Evolutionary conservation across 1,284 basidiomycete species (phyloP).

Genomic region (Neolentinus lepideus): DNA sequence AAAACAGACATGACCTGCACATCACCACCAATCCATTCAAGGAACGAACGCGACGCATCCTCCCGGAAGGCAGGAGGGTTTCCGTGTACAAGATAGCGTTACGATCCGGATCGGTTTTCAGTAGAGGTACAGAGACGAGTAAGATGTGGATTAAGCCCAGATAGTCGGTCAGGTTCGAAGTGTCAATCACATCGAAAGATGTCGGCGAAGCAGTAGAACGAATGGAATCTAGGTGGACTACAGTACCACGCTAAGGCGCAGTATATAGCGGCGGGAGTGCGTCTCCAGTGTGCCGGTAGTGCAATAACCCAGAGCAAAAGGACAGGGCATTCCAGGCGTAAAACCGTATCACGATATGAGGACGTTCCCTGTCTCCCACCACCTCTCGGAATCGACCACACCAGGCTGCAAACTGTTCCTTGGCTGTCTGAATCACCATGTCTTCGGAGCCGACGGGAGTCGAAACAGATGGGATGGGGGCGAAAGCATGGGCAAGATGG

Average conservation of each 20-base stretch:
- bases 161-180: slow-evolving; percentile 45
- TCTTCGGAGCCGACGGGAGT: not conserved
- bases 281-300: not conserved
- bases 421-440: slow-evolving; percentile 15
- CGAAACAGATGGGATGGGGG: not conserved
- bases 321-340: slow-evolving; percentile 28
- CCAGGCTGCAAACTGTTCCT: slow-evolving; percentile 28
- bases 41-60: slow-evolving; percentile 24
- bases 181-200: slow-evolving; percentile 45
- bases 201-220: slow-evolving; percentile 24
- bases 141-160: slow-evolving; percentile 45
- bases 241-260: not conserved
- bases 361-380: not conserved
- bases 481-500: slow-evolving; percentile 35
- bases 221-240: slow-evolving; percentile 17
- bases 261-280: not conserved
- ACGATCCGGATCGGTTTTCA: slow-evolving; percentile 18
- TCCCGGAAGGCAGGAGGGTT: slow-evolving; percentile 22
- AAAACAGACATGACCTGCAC: slow-evolving; percentile 31
- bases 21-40: slow-evolving; percentile 29
- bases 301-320: slow-evolving; percentile 23
- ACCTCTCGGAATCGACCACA: slow-evolving; percentile 22
- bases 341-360: slow-evolving; percentile 23
- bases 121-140: slow-evolving; percentile 27
- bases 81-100: slow-evolving; percentile 34